A percentile compares a stretch with the other conserved stretches of the same genome.
phyloP scores from a whole-genome alignment of 2,329 filamentous ascomycete species.

The Rugonectria rugulosa region DNA sequence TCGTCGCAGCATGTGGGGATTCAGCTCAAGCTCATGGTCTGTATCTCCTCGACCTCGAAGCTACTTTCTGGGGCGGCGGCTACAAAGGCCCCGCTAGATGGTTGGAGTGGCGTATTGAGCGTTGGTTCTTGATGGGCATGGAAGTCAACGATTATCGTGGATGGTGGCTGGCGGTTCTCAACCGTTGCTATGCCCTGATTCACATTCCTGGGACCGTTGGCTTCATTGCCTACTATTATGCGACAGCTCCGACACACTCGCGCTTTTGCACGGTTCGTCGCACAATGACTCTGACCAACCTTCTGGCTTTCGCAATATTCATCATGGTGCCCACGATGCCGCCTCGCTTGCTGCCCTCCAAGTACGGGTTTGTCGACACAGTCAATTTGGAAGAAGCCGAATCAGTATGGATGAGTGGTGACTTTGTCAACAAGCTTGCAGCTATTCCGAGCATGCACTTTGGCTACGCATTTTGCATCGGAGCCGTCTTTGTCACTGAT shows the following conservation, averaged over 20 bases:
- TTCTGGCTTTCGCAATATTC: conserved; percentile 63
- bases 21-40: conserved; percentile 61
- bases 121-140: conserved; percentile 62
- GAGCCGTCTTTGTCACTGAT: conserved; percentile 59
- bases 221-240: conserved; percentile 68
- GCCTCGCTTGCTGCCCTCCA: conserved; percentile 62
- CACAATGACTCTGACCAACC: conserved; percentile 64
- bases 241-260: conserved; percentile 68
- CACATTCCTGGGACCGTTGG: conserved; percentile 76
- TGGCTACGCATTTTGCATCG: conserved; percentile 62
- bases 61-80: conserved; percentile 54
- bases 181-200: conserved; percentile 75
- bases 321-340: conserved; percentile 66
- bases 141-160: conserved; percentile 47
- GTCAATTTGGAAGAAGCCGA: conserved; percentile 53
- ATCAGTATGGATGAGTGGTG: conserved; percentile 68
- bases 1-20: conserved; percentile 53
- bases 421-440: conserved; percentile 64
- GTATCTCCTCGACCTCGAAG: conserved; percentile 58
- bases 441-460: conserved; percentile 67
- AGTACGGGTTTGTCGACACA: conserved; percentile 63
- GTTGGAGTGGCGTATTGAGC: conserved; percentile 37
- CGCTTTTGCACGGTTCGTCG: conserved; percentile 60
- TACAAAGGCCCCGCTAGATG: conserved; percentile 51
- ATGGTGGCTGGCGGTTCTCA: conserved; percentile 67